Evolutionary conservation across 2,329 filamentous ascomycete genomes (phyloP), one percentile per base, ranked within the genome.

Genomic region (Hymenoscyphus occultus): DNA sequence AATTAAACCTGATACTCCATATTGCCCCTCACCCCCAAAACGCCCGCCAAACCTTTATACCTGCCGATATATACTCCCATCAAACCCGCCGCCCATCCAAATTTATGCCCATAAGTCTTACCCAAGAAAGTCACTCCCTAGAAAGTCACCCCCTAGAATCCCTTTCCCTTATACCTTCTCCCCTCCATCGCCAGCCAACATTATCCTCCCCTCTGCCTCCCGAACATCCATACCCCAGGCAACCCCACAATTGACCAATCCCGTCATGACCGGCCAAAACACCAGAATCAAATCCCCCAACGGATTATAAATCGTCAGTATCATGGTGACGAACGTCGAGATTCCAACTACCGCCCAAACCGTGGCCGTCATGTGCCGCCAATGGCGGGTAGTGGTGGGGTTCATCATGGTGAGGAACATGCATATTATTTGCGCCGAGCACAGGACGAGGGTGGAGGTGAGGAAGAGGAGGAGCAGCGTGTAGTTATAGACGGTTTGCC

Each of bases 231-330:
- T 59, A 7, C 19, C 13, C 19, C 40, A 7, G 7, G 12, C n/a
- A 3, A 14, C 39, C 39, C 32, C 14, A 40, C 57, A 59, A n/a
- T 22, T 40, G 16, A 28, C 57, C 1, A 22, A 28, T n/a, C 57
- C 57, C 57, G 39, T 59, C 39, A 59, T 59, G 5, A 59, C 39
- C 16, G 57, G 57, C 57, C 57, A 59, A 40, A 59, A 39, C 5
- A 59, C 57, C 16, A 59, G 22, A 6, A 59, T 39, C 12, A 39
- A 14, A 59, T 59, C 57, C 5, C 19, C 19, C 32, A 59, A 22
- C 14, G 32, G 39, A 10, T 28, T 22, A 39, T 39, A 35, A 40
- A 39, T 35, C 10, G 57, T n/a, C 32, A 59, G n/a, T 4, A 59
- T 19, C 32, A 59, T 28, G 2, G 22, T 39, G 2, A 22, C 14